Percentiles rank a stretch among this genome's conserved stretches.
Evolutionary conservation across 1,284 basidiomycete species (phyloP).

Genomic region (Cutaneotrichosporon sp.): DNA sequence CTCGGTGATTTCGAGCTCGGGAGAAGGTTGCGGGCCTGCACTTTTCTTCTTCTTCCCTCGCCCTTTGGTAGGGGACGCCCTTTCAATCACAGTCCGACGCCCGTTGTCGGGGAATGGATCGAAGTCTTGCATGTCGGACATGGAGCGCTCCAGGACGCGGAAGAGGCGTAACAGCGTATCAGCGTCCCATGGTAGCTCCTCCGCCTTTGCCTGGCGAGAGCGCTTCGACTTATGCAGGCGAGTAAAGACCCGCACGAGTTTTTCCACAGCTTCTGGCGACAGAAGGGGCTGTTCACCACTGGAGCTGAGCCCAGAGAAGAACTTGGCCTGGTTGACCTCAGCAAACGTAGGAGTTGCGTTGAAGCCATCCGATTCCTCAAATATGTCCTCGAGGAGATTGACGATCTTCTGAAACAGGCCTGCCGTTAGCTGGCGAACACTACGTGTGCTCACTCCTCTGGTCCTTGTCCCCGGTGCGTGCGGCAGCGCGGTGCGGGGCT

Average conservation of each 20-base stretch:
- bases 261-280: slow-evolving; percentile 58
- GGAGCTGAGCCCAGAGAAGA: slow-evolving; percentile 61
- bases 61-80: slow-evolving; percentile 47
- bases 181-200: slow-evolving; percentile 52
- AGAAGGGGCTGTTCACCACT: slow-evolving; percentile 61
- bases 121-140: slow-evolving; percentile 65
- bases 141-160: slow-evolving; percentile 68
- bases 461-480: slow-evolving; percentile 64
- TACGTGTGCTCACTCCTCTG: slow-evolving; percentile 66
- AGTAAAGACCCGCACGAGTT: slow-evolving; percentile 50
- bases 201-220: slow-evolving; percentile 3
- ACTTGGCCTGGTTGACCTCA: slow-evolving; percentile 55
- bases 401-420: slow-evolving; percentile 69
- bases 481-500: not conserved
- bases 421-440: too few relatives aligned
- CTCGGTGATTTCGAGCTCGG: slow-evolving; percentile 45
- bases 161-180: slow-evolving; percentile 57
- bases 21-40: slow-evolving; percentile 5
- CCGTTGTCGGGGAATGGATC: slow-evolving; percentile 59
- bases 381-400: slow-evolving; percentile 71
- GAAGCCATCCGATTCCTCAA: slow-evolving; percentile 79
- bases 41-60: slow-evolving; percentile 44
- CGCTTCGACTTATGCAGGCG: slow-evolving; percentile 27
- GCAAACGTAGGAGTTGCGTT: slow-evolving; percentile 58
- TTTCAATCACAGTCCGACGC: slow-evolving; percentile 20